Conservation (phyloP, 495 filamentous ascomycete genomes). For the Penicillium fimorum region DNA sequence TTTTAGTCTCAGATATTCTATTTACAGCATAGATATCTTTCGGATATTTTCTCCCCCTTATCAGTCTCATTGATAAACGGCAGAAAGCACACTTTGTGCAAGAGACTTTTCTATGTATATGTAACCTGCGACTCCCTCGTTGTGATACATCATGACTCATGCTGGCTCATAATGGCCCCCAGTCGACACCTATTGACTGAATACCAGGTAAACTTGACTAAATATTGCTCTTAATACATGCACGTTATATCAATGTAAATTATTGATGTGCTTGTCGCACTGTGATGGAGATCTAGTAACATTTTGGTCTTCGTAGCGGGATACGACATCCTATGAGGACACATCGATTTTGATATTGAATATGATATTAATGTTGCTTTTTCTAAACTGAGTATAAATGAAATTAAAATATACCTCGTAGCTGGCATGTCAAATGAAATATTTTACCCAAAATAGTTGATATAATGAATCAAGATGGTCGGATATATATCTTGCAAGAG, state of each 20-base stretch:
- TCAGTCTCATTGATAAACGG: no score
- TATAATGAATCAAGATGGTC: not conserved
- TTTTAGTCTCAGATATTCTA: no score
- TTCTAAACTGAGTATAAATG: not conserved
- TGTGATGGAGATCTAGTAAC: not conserved
- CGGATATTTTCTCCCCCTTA: no score
- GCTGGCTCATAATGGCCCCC: constrained; percentile 13
- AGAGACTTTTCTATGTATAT: no score
- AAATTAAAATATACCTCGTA: not conserved
- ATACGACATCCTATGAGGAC: not conserved
- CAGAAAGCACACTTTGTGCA: no score
- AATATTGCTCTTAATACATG: not conserved
- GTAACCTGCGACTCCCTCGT: not conserved
- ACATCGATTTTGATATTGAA: not conserved
- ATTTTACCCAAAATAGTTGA: not conserved
- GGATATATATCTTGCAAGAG: not conserved
- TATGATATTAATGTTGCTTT: not conserved
- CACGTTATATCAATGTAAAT: not conserved
- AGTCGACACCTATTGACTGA: constrained; percentile 11
- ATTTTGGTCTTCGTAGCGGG: not conserved
- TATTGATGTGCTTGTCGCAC: not conserved
- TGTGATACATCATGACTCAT: constrained; percentile 22
- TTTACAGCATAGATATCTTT: no score
- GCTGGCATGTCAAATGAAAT: not conserved
- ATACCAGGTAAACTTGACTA: not conserved